These are phyloP conservation scores for Spergularia bocconei DNA, from an alignment of 148 eudicot species.

Conservation along the genomic window DNA sequence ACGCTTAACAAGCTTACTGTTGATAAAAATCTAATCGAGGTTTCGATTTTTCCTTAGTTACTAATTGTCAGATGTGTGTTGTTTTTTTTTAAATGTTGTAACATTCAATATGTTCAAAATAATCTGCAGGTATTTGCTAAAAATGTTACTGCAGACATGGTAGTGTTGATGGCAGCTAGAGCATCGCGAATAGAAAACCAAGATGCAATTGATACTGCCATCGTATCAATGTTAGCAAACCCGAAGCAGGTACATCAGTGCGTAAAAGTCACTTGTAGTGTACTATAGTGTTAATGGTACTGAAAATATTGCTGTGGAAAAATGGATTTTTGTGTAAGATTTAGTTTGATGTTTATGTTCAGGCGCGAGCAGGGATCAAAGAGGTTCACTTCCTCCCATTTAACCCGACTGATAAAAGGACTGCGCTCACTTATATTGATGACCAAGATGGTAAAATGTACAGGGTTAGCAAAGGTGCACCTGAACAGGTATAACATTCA, in stretches of 20 bases:
- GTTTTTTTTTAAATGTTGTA: neutral
- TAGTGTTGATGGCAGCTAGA: constrained; percentile 67
- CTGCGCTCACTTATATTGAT: constrained; percentile 68
- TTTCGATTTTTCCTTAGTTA: neutral
- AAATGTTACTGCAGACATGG: constrained; percentile 48
- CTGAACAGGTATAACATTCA: constrained; percentile 55
- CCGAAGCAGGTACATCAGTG: constrained; percentile 44
- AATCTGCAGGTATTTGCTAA: constrained; percentile 41
- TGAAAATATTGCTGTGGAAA: neutral
- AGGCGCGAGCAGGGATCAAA: constrained; percentile 67
- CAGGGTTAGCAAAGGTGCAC: constrained; percentile 89
- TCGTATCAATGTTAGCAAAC: constrained; percentile 49
- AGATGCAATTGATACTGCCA: constrained; percentile 61
- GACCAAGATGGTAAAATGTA: constrained; percentile 58
- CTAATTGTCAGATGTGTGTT: too few species aligned
- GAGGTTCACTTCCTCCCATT: constrained; percentile 88
- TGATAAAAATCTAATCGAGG: constrained; percentile 67
- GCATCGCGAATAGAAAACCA: constrained; percentile 63
- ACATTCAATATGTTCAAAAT: too few species aligned
- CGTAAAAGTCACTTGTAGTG: neutral
- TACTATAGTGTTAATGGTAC: neutral
- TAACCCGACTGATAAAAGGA: constrained; percentile 75
- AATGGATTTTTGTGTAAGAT: neutral
- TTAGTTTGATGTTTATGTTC: constrained; percentile 1
- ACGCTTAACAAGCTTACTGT: constrained; percentile 70